Evolutionary conservation across 2,329 filamentous ascomycete species (phyloP).

Genomic region (Setomelanomma holmii): DNA sequence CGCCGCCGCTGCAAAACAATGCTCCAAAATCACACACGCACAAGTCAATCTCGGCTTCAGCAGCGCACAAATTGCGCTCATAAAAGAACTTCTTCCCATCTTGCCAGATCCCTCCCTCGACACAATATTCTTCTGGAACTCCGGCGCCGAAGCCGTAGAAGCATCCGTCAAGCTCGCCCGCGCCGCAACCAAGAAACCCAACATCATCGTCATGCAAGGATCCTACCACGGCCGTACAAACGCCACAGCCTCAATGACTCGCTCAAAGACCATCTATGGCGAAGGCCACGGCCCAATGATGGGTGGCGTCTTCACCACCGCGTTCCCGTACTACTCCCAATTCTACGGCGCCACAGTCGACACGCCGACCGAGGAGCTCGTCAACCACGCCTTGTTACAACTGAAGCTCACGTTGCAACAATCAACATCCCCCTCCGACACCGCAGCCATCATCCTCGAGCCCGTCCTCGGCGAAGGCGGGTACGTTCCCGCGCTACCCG

Average conservation of each 20-base stretch:
- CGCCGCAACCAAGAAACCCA: constrained; percentile 40
- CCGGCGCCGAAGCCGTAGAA: constrained; percentile 39
- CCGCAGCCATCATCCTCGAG: constrained; percentile 39
- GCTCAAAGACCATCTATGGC: constrained; percentile 40
- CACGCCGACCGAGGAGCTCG: constrained; percentile 35
- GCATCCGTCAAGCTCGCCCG: constrained; percentile 37
- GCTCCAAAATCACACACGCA: constrained; percentile 38
- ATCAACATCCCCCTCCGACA: constrained; percentile 36
- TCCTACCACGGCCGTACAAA: constrained; percentile 41
- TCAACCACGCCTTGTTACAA: constrained; percentile 32
- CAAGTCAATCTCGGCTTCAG: constrained; percentile 43
- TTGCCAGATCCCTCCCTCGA: constrained; percentile 37
- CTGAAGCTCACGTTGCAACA: constrained; percentile 35
- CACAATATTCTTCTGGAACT: constrained; percentile 41
- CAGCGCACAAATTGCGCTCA: constrained; percentile 33
- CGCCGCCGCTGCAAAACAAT: constrained; percentile 37
- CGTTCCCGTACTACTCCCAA: constrained; percentile 41
- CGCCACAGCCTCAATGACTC: constrained; percentile 39
- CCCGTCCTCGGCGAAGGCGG: constrained; percentile 38
- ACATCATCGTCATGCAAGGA: constrained; percentile 43
- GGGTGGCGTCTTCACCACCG: constrained; percentile 38
- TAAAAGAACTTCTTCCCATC: constrained; percentile 37
- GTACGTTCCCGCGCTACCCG: constrained; percentile 37
- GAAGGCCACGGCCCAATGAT: constrained; percentile 40
- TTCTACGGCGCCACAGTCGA: constrained; percentile 28